Evolutionary conservation across 176 grass and related monocot species (phyloP).

Genomic region (Bolboschoenus planiculmis): DNA sequence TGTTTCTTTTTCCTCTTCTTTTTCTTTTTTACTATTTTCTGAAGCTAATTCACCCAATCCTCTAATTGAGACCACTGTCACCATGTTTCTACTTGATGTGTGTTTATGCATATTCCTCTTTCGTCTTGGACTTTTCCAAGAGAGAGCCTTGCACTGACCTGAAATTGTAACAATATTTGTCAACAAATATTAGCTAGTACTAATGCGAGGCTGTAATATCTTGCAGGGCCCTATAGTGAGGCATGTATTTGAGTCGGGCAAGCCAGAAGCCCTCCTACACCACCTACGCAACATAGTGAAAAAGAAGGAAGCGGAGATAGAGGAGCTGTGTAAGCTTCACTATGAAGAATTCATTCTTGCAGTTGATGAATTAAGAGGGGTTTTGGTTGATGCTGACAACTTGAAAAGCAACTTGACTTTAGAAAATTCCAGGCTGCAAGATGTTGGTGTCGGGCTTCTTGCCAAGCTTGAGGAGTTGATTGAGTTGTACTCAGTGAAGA

Average conservation of each 20-base stretch:
- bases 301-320: constrained; percentile 92
- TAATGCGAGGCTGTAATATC: neutral
- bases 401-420: constrained; percentile 49
- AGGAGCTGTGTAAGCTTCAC: constrained; percentile 74
- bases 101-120: neutral
- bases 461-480: constrained; percentile 55
- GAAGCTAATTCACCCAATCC: neutral
- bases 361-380: constrained; percentile 67
- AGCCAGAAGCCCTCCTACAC: constrained; percentile 70
- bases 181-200: neutral
- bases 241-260: constrained; percentile 61
- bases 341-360: constrained; percentile 93
- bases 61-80: neutral
- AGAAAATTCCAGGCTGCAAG: constrained; percentile 58
- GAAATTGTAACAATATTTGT: neutral
- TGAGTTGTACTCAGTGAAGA: constrained; percentile 45
- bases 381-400: constrained; percentile 79
- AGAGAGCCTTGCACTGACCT: neutral
- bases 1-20: neutral
- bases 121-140: neutral
- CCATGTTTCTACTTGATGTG: neutral
- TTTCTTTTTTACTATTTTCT: neutral
- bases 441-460: constrained; percentile 39
- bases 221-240: constrained; percentile 58
- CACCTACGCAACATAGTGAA: constrained; percentile 64